Base-by-base conservation (phyloP, 129 eudicot genomes). In the Glebionis coronaria region DNA sequence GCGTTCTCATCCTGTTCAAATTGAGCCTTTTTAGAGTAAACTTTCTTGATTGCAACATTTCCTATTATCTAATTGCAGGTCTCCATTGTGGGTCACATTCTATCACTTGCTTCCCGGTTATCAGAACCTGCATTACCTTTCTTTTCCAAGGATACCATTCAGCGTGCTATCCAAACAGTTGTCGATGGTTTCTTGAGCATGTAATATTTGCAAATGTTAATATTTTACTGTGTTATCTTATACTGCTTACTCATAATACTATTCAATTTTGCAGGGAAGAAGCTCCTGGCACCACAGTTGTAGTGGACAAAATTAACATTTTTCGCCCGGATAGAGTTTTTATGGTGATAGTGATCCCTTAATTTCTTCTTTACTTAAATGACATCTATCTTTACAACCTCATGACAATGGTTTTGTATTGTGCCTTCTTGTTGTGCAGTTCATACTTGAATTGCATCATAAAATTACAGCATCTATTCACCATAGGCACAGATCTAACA, bases 301-400 rank as follows among this genome's bases (percentile, higher is more conserved):
- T 94, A 61, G 56, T 83, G 55, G 99, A 94, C 87, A 94, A 84
- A 88, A 84, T 94, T 38, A 84, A 89, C 81, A 79, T 93, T 67
- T 93, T 93, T 71, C 84, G 99, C 19, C 90, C 99, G 0, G 99
- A 89, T 78, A 82, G 99, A 94, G 99, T 94, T 50, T 94, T 94
- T 66, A 87, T 79, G 95, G 99, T 90, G 75, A 74, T 53, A 25
- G 5, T 50, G 15, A n/a, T 20, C 62, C 8, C 6, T 67, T 31
- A 21, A 63, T 59, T 63, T 76, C 49, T 52, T 62, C 5, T 51
- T 66, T n/a, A 59, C 31, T 44, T 15, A 15, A 57, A 2, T 18
- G 40, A 20, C 46, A 56, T 5, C 45, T 13, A 49, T 47, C 68
- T 16, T 44, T 15, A 68, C 65, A 63, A 59, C 44, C 62, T 38